phyloP scores from a whole-genome alignment of 75 land plant genomes.

The Sequoiadendron giganteum region DNA sequence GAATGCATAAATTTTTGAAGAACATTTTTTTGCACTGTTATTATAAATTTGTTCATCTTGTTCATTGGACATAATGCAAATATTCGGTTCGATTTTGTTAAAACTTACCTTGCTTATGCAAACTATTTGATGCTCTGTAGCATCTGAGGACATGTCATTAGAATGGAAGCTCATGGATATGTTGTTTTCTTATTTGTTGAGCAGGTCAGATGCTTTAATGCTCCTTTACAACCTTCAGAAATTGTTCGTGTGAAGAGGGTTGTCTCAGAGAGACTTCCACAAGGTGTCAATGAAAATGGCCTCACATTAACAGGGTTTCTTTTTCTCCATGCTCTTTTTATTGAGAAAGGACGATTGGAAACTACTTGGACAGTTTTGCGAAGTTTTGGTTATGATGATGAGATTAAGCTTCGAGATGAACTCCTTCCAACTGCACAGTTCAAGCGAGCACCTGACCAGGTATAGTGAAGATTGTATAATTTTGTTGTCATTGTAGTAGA shows the following conservation, averaged over 20 bases:
- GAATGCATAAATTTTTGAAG: not conserved
- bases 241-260: conserved; percentile 92
- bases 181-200: conserved; percentile 9
- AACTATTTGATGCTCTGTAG: not conserved
- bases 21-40: not conserved
- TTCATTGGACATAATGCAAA: not conserved
- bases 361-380: conserved; percentile 97
- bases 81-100: not conserved
- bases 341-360: conserved; percentile 97
- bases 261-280: conserved; percentile 87
- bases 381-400: conserved; percentile 96
- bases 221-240: conserved; percentile 93
- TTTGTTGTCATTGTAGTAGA: not conserved
- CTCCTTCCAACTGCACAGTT: conserved; percentile 58
- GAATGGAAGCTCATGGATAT: not conserved
- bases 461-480: conserved; percentile 12
- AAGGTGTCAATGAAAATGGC: conserved; percentile 93
- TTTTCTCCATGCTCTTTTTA: conserved; percentile 95
- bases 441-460: conserved; percentile 91
- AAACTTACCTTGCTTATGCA: not conserved
- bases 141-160: not conserved
- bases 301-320: conserved; percentile 97
- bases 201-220: conserved; percentile 98
- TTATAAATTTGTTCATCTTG: not conserved
- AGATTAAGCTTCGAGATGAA: conserved; percentile 81